Conservation (phyloP, 2,329 filamentous ascomycete species). For the Saccharata proteae region DNA sequence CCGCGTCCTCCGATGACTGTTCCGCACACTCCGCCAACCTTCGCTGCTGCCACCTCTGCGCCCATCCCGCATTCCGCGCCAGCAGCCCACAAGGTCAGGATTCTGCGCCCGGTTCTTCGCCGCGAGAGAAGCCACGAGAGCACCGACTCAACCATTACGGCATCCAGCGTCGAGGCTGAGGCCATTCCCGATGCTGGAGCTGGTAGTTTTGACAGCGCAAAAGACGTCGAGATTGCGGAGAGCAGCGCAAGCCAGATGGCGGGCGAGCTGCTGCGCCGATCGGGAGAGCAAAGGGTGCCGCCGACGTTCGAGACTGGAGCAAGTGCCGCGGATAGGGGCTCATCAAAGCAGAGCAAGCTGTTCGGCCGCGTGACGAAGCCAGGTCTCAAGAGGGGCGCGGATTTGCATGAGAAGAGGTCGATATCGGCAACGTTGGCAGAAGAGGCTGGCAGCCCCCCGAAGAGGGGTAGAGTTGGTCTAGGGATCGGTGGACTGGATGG, state of each 20-base stretch:
- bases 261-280: conserved; percentile 57
- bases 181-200: conserved; percentile 51
- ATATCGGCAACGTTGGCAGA: conserved; percentile 10
- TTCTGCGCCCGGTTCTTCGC: conserved; percentile 12
- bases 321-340: conserved; percentile 11
- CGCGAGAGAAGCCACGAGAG: conserved; percentile 43
- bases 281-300: conserved; percentile 33
- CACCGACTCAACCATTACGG: conserved; percentile 47
- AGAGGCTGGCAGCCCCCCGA: conserved; percentile 23
- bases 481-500: conserved; percentile 36
- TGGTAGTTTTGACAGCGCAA: too few relatives aligned
- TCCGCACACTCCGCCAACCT: conserved; percentile 32
- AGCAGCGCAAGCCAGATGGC: conserved; percentile 71
- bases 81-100: conserved; percentile 22
- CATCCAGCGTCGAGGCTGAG: conserved; percentile 29
- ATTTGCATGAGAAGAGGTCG: conserved; percentile 21
- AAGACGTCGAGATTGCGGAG: conserved; percentile 52
- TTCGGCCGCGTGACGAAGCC: conserved; percentile 51
- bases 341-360: conserved; percentile 46
- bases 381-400: conserved; percentile 21
- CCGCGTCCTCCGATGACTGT: conserved; percentile 38
- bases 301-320: conserved; percentile 15
- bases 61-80: conserved; percentile 30
- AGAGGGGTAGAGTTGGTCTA: conserved; percentile 43
- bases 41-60: conserved; percentile 32